Conservation (phyloP, 2,329 filamentous ascomycete species). For the Sphaerulina populicola region DNA sequence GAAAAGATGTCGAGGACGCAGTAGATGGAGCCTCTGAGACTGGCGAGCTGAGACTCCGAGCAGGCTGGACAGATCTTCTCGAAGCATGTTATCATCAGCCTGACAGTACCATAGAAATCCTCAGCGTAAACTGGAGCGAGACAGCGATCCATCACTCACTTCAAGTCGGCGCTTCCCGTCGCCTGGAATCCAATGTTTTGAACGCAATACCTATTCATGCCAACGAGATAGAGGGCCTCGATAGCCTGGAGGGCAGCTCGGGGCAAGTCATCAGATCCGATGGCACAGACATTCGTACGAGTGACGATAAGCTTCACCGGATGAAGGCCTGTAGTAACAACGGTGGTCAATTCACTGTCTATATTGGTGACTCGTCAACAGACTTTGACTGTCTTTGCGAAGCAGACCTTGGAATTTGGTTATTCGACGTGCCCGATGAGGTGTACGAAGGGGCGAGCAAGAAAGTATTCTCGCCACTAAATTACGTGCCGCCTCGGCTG, state of each 20-base stretch:
- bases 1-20: slow-evolving; percentile 25
- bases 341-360: slow-evolving; percentile 29
- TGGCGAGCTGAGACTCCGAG: slow-evolving; percentile 32
- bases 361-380: slow-evolving; percentile 43
- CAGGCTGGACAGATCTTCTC: slow-evolving; percentile 33
- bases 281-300: slow-evolving; percentile 32
- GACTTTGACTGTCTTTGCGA: slow-evolving; percentile 41
- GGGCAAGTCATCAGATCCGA: slow-evolving; percentile 23
- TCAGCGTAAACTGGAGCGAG: slow-evolving; percentile 45
- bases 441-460: slow-evolving; percentile 13
- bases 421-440: slow-evolving; percentile 16
- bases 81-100: slow-evolving; percentile 22
- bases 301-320: slow-evolving; percentile 35
- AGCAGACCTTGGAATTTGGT: slow-evolving; percentile 42
- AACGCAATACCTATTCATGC: slow-evolving; percentile 24
- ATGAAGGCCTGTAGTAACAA: slow-evolving; percentile 15
- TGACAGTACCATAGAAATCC: slow-evolving; percentile 22
- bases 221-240: slow-evolving; percentile 33
- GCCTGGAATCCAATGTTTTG: slow-evolving; percentile 7
- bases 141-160: slow-evolving; percentile 34
- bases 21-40: slow-evolving; percentile 28
- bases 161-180: slow-evolving; percentile 1
- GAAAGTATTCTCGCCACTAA: slow-evolving; percentile 22
- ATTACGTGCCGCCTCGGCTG: slow-evolving; percentile 12
- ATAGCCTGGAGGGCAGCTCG: slow-evolving; percentile 22